Percentiles rank a stretch among this genome's conserved stretches.
Conservation (phyloP, 2,329 filamentous ascomycete genomes). For the Clarireedia sp. region DNA sequence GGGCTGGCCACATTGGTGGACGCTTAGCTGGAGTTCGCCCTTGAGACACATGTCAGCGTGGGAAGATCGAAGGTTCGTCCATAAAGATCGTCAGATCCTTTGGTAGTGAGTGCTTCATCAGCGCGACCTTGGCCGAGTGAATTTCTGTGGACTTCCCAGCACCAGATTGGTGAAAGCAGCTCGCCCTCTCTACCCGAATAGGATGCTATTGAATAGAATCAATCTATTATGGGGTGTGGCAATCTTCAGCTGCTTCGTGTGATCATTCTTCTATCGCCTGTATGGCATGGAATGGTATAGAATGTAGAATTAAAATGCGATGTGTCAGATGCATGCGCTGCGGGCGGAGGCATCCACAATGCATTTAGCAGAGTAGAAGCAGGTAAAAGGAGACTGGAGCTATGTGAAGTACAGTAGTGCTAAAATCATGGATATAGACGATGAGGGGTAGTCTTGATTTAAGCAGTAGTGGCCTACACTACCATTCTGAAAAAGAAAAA, state of each 20-base stretch:
- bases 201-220: not conserved
- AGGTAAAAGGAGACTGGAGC: not conserved
- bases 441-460: not conserved
- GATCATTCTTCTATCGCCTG: not conserved
- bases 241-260: not conserved
- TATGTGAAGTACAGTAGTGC: not conserved
- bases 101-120: not conserved
- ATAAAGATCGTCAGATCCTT: not conserved
- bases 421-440: not conserved
- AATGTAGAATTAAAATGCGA: conserved; percentile 5
- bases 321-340: conserved; percentile 6
- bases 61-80: not conserved
- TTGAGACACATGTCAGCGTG: not conserved
- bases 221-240: conserved; percentile 6
- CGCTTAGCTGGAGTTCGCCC: not conserved
- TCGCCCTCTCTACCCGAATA: not conserved
- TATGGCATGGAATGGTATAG: not conserved
- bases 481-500: not conserved
- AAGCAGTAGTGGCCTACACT: not conserved
- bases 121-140: not conserved
- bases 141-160: not conserved
- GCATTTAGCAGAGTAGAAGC: conserved; percentile 2
- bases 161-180: not conserved
- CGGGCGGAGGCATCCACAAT: not conserved
- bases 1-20: not conserved